Conservation (phyloP, 352 stramenopile species). For the Phytophthora hybrid region DNA sequence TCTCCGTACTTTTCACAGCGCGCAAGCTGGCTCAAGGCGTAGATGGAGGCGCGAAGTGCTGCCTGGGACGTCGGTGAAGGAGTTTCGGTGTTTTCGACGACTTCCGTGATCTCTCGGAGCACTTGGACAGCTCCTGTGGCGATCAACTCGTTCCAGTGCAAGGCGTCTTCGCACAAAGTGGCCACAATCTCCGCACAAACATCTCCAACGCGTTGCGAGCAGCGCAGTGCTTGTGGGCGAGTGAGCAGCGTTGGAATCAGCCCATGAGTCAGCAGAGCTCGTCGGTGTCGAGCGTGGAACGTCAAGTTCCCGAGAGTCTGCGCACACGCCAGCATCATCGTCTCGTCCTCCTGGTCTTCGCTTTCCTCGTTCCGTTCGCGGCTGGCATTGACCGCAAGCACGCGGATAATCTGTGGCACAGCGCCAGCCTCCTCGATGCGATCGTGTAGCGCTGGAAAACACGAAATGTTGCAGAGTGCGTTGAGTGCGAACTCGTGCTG, state of each 20-base stretch:
- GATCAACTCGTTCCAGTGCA: slow-evolving; percentile 61
- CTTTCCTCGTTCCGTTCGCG: slow-evolving; percentile 2
- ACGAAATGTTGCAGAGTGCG: slow-evolving; percentile 83
- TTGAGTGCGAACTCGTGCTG: slow-evolving; percentile 81
- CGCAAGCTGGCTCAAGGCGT: slow-evolving; percentile 73
- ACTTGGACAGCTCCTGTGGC: slow-evolving; percentile 62
- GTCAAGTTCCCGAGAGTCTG: slow-evolving; percentile 81
- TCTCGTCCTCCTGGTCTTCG: slow-evolving; percentile 40
- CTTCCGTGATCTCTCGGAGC: slow-evolving; percentile 53
- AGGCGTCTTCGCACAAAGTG: slow-evolving; percentile 69
- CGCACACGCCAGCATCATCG: slow-evolving; percentile 67
- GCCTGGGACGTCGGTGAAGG: slow-evolving; percentile 13
- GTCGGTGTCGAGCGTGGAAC: slow-evolving; percentile 66
- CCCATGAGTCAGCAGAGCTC: slow-evolving; percentile 62
- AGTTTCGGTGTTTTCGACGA: slow-evolving; percentile 22
- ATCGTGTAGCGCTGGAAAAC: slow-evolving; percentile 66
- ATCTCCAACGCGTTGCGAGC: slow-evolving; percentile 51
- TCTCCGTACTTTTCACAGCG: slow-evolving; percentile 53
- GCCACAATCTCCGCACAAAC: slow-evolving; percentile 75
- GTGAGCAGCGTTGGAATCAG: slow-evolving; percentile 59
- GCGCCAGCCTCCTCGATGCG: slow-evolving; percentile 70
- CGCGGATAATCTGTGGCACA: slow-evolving; percentile 56
- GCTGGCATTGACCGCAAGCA: slow-evolving; percentile 47
- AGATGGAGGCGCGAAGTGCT: slow-evolving; percentile 64
- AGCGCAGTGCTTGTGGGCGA: slow-evolving; percentile 46